These are phyloP conservation scores for Acanthamoeba lenticulata DNA, from an alignment of 208 protist species.

Conservation along the genomic window DNA sequence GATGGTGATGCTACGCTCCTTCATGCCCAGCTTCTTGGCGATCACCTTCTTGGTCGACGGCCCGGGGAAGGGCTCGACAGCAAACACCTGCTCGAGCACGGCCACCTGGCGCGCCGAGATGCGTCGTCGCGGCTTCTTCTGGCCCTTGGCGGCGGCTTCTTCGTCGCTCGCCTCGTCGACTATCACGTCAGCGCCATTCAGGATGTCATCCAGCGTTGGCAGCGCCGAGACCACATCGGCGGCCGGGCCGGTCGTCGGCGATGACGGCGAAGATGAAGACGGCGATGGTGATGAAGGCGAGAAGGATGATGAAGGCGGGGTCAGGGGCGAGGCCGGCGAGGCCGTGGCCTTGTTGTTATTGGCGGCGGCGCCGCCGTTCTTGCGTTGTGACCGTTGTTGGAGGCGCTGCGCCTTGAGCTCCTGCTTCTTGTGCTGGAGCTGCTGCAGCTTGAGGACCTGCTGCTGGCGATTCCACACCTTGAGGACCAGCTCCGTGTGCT, in stretches of 20 bases:
- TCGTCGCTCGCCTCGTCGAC: background rate
- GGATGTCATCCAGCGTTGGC: constrained; percentile 9
- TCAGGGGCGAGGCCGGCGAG: background rate
- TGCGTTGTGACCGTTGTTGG: background rate
- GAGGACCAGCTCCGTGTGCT: constrained; percentile 43
- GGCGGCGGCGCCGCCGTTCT: background rate
- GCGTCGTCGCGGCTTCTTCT: constrained; percentile 11
- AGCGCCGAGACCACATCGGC: background rate
- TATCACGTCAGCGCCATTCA: background rate
- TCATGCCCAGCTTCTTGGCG: constrained; percentile 11
- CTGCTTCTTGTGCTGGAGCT: constrained; percentile 54
- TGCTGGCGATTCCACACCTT: constrained; percentile 39
- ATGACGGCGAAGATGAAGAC: background rate
- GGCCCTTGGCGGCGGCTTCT: background rate
- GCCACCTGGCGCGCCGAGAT: background rate
- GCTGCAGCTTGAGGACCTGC: constrained; percentile 37
- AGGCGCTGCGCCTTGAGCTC: background rate
- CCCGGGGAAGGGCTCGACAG: background rate
- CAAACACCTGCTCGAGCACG: constrained; percentile 40
- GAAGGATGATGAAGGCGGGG: background rate
- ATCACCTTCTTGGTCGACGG: constrained; percentile 30
- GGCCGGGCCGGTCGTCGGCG: background rate
- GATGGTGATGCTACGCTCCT: constrained; percentile 33
- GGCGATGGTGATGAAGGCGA: background rate
- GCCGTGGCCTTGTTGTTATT: no score